Conservation (phyloP, 106 monocot genomes). For the Posidonia australis region DNA sequence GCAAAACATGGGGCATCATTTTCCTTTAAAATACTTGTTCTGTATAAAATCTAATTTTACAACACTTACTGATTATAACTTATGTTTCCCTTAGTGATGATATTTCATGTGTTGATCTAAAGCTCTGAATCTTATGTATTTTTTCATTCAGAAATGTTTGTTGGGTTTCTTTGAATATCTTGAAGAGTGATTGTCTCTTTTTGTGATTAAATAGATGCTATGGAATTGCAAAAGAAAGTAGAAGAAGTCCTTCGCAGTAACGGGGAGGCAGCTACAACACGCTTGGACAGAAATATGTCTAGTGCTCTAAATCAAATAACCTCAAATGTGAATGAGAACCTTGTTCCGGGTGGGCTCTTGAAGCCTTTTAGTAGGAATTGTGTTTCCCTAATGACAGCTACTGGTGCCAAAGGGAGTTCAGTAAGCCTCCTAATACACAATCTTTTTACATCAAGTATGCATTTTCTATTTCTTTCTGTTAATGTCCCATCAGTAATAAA, state of each 20-base stretch:
- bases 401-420: constrained; percentile 94
- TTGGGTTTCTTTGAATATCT: too few relatives aligned
- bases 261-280: constrained; percentile 54
- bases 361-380: constrained; percentile 78
- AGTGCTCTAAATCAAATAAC: constrained; percentile 69
- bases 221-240: constrained; percentile 47
- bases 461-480: too few relatives aligned
- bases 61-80: too few relatives aligned
- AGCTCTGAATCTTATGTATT: too few relatives aligned
- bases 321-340: constrained; percentile 47
- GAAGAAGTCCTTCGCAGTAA: constrained; percentile 73
- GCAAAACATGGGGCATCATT: too few relatives aligned
- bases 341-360: constrained; percentile 63
- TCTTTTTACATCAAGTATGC: too few relatives aligned
- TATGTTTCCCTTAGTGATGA: too few relatives aligned
- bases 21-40: too few relatives aligned
- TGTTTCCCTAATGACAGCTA: constrained; percentile 88
- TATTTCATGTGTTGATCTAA: too few relatives aligned
- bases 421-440: constrained; percentile 25
- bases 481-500: too few relatives aligned
- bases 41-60: too few relatives aligned
- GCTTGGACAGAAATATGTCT: constrained; percentile 77
- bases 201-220: constrained; percentile 32
- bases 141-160: too few relatives aligned
- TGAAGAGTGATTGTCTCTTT: neutral